A percentile compares a stretch with the other conserved stretches of the same genome.
These are phyloP conservation scores for Wickerhamomyces sydowiorum DNA, from an alignment of 805 yeast genomes.

Conservation along the genomic window DNA sequence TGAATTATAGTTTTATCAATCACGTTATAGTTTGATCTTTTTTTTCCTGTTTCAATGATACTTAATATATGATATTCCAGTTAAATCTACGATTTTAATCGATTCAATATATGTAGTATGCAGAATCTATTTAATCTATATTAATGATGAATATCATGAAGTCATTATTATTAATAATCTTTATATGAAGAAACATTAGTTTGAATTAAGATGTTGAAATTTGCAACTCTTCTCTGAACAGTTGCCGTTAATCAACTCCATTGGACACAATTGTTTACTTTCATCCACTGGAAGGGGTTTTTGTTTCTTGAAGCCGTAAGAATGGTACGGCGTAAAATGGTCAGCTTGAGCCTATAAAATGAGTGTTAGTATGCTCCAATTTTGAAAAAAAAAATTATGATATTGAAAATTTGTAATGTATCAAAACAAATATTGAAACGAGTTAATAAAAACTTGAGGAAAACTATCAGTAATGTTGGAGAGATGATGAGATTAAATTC, in stretches of 20 bases:
- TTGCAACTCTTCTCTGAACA: conserved; percentile 17
- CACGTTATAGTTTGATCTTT: background rate
- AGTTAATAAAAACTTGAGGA: no score
- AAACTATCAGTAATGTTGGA: no score
- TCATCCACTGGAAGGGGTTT: background rate
- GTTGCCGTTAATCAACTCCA: conserved; percentile 15
- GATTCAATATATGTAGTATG: no score
- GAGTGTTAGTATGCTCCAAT: conserved; percentile 14
- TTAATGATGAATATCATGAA: no score
- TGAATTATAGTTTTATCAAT: conserved; percentile 29
- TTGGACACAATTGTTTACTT: conserved; percentile 15
- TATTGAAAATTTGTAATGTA: background rate
- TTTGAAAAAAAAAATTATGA: no score
- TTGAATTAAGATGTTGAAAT: conserved; percentile 14
- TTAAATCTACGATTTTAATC: no score
- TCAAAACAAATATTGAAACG: background rate
- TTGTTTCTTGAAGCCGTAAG: conserved; percentile 9
- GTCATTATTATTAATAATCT: no score
- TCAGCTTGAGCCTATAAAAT: conserved; percentile 11
- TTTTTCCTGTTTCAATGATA: background rate
- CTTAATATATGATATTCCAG: background rate
- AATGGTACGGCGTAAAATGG: conserved; percentile 18
- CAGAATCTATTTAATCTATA: no score
- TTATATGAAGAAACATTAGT: no score
- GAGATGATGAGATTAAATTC: no score